Evolutionary conservation across 1,139 yeast genomes (phyloP).

Genomic region (Pneumocystis carinii): DNA sequence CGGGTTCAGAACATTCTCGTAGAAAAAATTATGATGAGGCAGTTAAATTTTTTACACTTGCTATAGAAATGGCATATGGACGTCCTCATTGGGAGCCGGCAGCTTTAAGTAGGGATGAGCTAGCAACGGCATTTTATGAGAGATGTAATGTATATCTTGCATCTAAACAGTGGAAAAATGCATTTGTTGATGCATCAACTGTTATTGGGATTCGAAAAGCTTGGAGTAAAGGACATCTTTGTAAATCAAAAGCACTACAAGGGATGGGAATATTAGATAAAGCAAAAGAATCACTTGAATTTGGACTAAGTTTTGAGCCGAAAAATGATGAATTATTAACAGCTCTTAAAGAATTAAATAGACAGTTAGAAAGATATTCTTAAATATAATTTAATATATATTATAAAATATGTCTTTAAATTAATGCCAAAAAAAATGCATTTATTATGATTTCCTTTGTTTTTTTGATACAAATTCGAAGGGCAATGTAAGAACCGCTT

Average conservation of each 20-base stretch:
- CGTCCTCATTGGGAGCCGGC: conserved; percentile 81
- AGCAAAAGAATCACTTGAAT: conserved; percentile 60
- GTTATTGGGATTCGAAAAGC: conserved; percentile 47
- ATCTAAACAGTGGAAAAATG: conserved; percentile 49
- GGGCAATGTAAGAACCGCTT: conserved; percentile 78
- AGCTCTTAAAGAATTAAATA: conserved; percentile 22
- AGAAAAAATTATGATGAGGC: conserved; percentile 55
- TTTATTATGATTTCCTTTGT: neutral
- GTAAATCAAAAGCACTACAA: conserved; percentile 63
- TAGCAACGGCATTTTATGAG: conserved; percentile 55
- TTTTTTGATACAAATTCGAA: conserved; percentile 36
- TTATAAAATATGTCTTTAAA: neutral
- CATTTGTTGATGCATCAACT: conserved; percentile 69
- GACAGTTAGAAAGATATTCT: conserved; percentile 2
- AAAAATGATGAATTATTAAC: conserved; percentile 34
- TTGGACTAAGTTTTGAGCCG: conserved; percentile 38
- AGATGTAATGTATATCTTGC: conserved; percentile 72
- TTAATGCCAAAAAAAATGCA: neutral
- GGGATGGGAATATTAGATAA: conserved; percentile 56
- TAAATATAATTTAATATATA: neutral
- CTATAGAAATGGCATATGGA: conserved; percentile 65
- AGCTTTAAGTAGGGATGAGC: conserved; percentile 63
- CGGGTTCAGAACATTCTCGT: conserved; percentile 53
- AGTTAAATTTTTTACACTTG: conserved; percentile 54
- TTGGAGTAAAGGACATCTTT: conserved; percentile 62